A percentile compares a stretch with the other conserved stretches of the same genome.
These are phyloP conservation scores for Fusarium metavorans DNA, from an alignment of 2,329 filamentous ascomycete species.

Conservation along the genomic window DNA sequence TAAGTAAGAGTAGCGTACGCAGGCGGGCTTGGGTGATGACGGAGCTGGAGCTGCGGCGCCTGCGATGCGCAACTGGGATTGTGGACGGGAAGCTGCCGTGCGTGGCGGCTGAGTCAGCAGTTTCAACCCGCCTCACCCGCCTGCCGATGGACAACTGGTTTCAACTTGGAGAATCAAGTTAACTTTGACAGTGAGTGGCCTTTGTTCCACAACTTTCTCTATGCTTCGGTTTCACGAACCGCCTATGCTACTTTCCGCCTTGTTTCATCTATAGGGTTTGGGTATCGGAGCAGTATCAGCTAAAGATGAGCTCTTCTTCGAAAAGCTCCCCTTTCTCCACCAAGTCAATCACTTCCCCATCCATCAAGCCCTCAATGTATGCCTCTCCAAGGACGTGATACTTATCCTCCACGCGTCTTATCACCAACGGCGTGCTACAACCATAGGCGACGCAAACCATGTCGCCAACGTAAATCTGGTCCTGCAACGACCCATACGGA, in stretches of 20 bases:
- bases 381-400: slow-evolving; percentile 21
- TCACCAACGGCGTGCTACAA: slow-evolving; percentile 20
- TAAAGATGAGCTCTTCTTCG: slow-evolving; percentile 10
- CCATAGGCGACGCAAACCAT: slow-evolving; percentile 15
- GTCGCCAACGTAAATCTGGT: slow-evolving; percentile 13
- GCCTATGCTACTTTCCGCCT: background rate
- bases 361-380: slow-evolving; percentile 25
- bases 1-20: slow-evolving; percentile 36
- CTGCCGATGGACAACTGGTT: background rate
- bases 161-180: background rate
- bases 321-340: slow-evolving; percentile 6
- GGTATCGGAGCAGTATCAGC: background rate
- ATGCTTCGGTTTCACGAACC: background rate
- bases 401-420: slow-evolving; percentile 3
- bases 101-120: slow-evolving; percentile 30
- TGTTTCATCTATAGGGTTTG: background rate
- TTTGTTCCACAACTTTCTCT: background rate
- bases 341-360: slow-evolving; percentile 9
- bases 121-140: background rate
- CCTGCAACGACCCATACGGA: slow-evolving; percentile 4
- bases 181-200: background rate
- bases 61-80: slow-evolving; percentile 6
- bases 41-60: slow-evolving; percentile 24
- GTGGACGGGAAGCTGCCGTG: background rate
- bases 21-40: slow-evolving; percentile 29